These are phyloP conservation scores for Coprinopsis strossmayeri DNA, from an alignment of 768 basidiomycete genomes.

Conservation along the genomic window DNA sequence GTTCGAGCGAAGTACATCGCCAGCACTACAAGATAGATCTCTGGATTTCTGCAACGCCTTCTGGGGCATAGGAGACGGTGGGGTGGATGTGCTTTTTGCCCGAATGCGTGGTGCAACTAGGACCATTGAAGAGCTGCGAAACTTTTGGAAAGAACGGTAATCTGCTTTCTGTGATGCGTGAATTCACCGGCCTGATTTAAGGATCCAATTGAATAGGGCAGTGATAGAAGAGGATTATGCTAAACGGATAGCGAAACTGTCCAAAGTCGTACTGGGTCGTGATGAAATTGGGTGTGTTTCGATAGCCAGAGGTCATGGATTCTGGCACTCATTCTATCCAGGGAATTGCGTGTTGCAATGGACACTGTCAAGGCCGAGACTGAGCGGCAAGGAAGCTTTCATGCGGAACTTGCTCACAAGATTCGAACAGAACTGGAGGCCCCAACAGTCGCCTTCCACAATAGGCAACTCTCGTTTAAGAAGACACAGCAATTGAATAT, in stretches of 20 bases:
- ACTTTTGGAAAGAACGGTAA: constrained; percentile 93
- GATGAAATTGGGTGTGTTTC: constrained; percentile 95
- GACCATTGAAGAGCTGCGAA: constrained; percentile 83
- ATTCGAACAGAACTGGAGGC: constrained; percentile 73
- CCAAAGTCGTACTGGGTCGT: constrained; percentile 68
- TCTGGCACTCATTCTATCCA: no score
- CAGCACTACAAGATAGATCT: constrained; percentile 40
- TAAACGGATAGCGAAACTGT: constrained; percentile 72
- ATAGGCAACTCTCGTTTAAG: constrained; percentile 65
- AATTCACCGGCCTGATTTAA: constrained; percentile 9
- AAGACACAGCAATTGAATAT: constrained; percentile 67
- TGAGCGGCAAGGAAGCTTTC: constrained; percentile 70
- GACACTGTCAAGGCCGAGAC: constrained; percentile 81
- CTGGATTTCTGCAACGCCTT: constrained; percentile 96
- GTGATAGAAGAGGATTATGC: constrained; percentile 94
- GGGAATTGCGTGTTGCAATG: constrained; percentile 75
- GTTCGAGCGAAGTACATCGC: constrained; percentile 55
- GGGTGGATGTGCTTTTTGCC: constrained; percentile 86
- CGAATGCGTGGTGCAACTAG: constrained; percentile 80
- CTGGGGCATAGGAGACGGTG: constrained; percentile 84
- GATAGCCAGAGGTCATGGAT: no score
- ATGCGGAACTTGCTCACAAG: constrained; percentile 67
- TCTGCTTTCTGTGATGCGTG: background rate
- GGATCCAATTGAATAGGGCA: constrained; percentile 41
- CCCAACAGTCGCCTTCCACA: constrained; percentile 51